Conservation (phyloP, 1,284 basidiomycete species). For the Fomitopsis schrenkii region DNA sequence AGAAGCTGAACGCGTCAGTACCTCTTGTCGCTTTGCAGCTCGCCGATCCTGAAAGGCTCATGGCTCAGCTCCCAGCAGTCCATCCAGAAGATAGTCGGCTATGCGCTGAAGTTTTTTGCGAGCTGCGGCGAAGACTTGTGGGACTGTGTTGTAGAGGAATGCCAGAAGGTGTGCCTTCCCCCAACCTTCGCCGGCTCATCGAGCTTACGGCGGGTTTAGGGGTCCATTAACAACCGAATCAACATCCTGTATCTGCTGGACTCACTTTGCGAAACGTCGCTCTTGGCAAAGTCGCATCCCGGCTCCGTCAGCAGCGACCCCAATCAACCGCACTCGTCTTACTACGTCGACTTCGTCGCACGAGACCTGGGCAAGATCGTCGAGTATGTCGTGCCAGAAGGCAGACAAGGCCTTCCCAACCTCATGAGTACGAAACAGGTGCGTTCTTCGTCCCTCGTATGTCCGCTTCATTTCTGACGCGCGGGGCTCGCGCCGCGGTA, state of each 20-base stretch:
- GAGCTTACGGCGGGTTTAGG: slow-evolving; percentile 39
- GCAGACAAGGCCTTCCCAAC: slow-evolving; percentile 80
- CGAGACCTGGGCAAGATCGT: slow-evolving; percentile 76
- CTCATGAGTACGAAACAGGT: slow-evolving; percentile 83
- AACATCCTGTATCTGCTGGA: slow-evolving; percentile 94
- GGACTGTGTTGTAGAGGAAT: slow-evolving; percentile 92
- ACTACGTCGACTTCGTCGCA: slow-evolving; percentile 74
- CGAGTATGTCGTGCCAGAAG: slow-evolving; percentile 77
- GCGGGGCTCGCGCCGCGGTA: slow-evolving; percentile 24
- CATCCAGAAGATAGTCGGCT: slow-evolving; percentile 86
- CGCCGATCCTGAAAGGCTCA: slow-evolving; percentile 27
- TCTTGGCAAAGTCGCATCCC: slow-evolving; percentile 57
- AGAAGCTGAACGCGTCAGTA: slow-evolving; percentile 77
- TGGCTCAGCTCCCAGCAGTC: slow-evolving; percentile 73
- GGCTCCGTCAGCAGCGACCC: slow-evolving; percentile 39
- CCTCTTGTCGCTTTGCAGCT: slow-evolving; percentile 11
- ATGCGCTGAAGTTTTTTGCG: slow-evolving; percentile 81
- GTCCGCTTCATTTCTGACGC: not conserved
- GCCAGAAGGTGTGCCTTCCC: slow-evolving; percentile 61
- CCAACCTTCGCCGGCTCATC: not conserved
- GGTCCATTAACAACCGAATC: slow-evolving; percentile 85
- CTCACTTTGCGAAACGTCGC: slow-evolving; percentile 76
- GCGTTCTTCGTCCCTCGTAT: slow-evolving; percentile 12
- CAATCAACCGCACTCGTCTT: slow-evolving; percentile 36
- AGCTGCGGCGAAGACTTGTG: slow-evolving; percentile 88